Evolutionary conservation across 1,139 yeast species (phyloP).

Genomic region (Barnettozyma hawaiiensis): DNA sequence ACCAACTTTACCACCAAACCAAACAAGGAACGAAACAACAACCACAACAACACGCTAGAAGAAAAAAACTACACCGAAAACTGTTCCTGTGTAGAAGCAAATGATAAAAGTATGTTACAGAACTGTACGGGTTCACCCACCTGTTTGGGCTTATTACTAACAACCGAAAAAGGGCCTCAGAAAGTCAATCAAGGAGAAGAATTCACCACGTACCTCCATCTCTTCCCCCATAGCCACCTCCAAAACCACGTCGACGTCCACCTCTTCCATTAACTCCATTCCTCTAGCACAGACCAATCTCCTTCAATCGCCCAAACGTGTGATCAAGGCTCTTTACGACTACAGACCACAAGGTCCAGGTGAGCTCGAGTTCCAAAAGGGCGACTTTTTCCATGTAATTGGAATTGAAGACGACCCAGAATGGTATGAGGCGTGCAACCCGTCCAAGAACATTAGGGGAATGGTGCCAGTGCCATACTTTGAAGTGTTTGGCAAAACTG

Average conservation of each 20-base stretch:
- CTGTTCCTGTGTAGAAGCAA: not conserved
- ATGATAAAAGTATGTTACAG: slow-evolving; percentile 4
- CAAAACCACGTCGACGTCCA: slow-evolving; percentile 18
- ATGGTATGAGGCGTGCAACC: slow-evolving; percentile 90
- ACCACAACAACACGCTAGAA: too few relatives aligned
- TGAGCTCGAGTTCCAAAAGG: slow-evolving; percentile 70
- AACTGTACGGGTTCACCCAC: not conserved
- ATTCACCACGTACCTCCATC: slow-evolving; percentile 22
- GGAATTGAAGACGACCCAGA: slow-evolving; percentile 57
- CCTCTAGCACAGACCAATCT: slow-evolving; percentile 20
- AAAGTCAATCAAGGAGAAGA: slow-evolving; percentile 26
- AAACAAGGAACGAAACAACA: not conserved
- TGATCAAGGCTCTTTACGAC: slow-evolving; percentile 75
- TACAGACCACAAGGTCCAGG: slow-evolving; percentile 79
- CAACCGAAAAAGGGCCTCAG: slow-evolving; percentile 21
- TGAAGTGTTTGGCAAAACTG: slow-evolving; percentile 62
- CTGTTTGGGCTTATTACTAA: not conserved
- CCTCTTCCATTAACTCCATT: slow-evolving; percentile 21
- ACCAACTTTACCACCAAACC: not conserved
- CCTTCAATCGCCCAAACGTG: slow-evolving; percentile 56
- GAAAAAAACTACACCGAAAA: not conserved
- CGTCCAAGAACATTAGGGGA: slow-evolving; percentile 70
- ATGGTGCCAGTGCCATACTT: slow-evolving; percentile 85
- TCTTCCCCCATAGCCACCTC: slow-evolving; percentile 20
- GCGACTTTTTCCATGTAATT: slow-evolving; percentile 85